phyloP scores from a whole-genome alignment of 2,329 filamentous ascomycete species.

The Massarina eburnea region DNA sequence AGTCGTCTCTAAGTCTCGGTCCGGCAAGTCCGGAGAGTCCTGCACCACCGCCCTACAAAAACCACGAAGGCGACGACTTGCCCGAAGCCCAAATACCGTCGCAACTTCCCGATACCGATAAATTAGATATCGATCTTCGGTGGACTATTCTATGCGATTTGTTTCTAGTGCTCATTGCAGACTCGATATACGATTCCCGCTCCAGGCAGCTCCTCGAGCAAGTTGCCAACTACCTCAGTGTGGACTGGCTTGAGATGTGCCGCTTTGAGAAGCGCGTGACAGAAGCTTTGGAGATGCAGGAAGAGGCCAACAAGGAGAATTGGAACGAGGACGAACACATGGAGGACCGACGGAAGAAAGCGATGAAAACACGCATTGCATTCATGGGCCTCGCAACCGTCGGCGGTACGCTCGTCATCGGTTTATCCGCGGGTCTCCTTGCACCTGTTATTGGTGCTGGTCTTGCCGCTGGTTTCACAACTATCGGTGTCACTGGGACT shows the following conservation, averaged over 20 bases:
- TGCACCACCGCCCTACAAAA: conserved; percentile 54
- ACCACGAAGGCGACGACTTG: conserved; percentile 68
- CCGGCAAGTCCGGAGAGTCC: conserved; percentile 46
- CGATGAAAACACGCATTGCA: conserved; percentile 79
- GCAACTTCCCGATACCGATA: conserved; percentile 76
- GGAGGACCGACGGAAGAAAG: conserved; percentile 78
- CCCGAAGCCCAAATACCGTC: conserved; percentile 80
- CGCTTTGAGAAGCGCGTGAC: conserved; percentile 97
- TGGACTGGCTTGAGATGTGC: conserved; percentile 91
- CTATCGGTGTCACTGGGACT: conserved; percentile 89
- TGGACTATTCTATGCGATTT: conserved; percentile 98
- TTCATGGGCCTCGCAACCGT: conserved; percentile 98
- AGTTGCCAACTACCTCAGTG: conserved; percentile 76
- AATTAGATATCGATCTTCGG: conserved; percentile 91
- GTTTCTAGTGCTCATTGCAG: conserved; percentile 94
- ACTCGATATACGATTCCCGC: conserved; percentile 87
- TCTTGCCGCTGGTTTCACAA: conserved; percentile 90
- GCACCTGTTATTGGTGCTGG: conserved; percentile 94
- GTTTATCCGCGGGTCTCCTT: conserved; percentile 85
- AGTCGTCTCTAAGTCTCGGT: conserved; percentile 33
- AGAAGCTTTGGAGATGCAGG: conserved; percentile 96
- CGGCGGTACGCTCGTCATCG: conserved; percentile 91
- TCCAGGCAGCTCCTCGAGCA: conserved; percentile 82
- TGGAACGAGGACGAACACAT: conserved; percentile 98
- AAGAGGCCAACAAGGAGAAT: conserved; percentile 88